Evolutionary conservation across 2,329 filamentous ascomycete genomes (phyloP), one percentile per base, ranked within the genome.

Genomic region (Venturia effusa): DNA sequence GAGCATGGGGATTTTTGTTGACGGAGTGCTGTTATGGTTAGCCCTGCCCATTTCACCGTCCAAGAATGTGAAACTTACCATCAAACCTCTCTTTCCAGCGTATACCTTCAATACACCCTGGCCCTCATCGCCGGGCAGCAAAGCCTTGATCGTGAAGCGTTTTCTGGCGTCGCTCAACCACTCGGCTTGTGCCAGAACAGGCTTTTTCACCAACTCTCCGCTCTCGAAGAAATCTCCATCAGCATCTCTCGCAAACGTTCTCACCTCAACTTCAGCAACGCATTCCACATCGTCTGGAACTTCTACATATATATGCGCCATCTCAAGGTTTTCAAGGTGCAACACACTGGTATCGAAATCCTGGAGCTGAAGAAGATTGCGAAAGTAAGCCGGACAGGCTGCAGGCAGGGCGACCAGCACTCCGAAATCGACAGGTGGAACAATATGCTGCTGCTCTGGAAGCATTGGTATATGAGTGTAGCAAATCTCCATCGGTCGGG

Each of bases 151-250:
- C 0, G 92, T 96, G 74, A 96, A 97, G 37, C 91, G 86, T 75
- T 99, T 99, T 24, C 30, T 19, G 68, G 88, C 81, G 19, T 92
- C 92, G 68, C 83, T 84, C 69, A 89, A 84, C 94, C 94, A 99
- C 72, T 96, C 92, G 3, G 91, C 89, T 75, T 99, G 94, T 0
- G 92, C 87, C 27, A 99, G 80, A 1, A 92, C 93, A 63, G 89
- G 86, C 77, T 97, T 97, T 71, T 84, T 89, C 30, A 96, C 80
- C 32, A 88, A 79, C 17, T 97, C 93, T 40, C 94, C 92, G 68
- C 87, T 96, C 75, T 99, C 94, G 72, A 96, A 97, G 67, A 88
- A 83, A 73, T 99, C 94, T 2, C 94, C 95, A 71, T 99, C 94
- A 0, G 82, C 81, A 72, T 99, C 94, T 45, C 88, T 83, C 1